These are phyloP conservation scores for Suhomyces emberorum DNA, from an alignment of 805 yeast genomes.

Conservation along the genomic window DNA sequence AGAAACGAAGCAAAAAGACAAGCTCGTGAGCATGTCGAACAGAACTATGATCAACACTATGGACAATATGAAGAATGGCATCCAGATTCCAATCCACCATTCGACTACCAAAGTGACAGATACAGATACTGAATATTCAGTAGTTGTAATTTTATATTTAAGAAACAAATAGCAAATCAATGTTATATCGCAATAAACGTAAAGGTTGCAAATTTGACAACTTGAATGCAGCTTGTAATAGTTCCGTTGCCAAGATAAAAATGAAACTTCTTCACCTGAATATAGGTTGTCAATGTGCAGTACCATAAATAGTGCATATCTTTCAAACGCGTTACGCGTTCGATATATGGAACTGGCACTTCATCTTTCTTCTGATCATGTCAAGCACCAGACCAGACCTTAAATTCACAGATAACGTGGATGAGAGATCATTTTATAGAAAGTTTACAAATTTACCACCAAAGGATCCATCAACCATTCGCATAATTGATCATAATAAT, in stretches of 20 bases:
- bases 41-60: conserved; percentile 27
- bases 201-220: too few species aligned
- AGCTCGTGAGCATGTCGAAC: conserved; percentile 19
- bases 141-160: neutral
- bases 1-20: conserved; percentile 21
- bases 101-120: conserved; percentile 23
- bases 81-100: conserved; percentile 24
- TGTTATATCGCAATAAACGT: too few species aligned
- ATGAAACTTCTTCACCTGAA: too few species aligned
- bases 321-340: too few species aligned
- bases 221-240: too few species aligned
- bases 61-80: conserved; percentile 25
- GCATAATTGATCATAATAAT: conserved; percentile 68
- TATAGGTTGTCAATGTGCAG: too few species aligned
- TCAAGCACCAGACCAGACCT: conserved; percentile 42
- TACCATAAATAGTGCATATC: too few species aligned
- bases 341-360: too few species aligned
- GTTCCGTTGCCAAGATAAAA: too few species aligned
- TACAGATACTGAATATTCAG: conserved; percentile 16
- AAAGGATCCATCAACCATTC: conserved; percentile 47
- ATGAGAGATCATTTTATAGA: conserved; percentile 41
- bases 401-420: conserved; percentile 38
- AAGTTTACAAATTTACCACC: conserved; percentile 49
- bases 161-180: neutral
- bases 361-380: too few species aligned